Base-by-base conservation (phyloP, 257 asterid species). In the Gynochthodes officinalis region DNA sequence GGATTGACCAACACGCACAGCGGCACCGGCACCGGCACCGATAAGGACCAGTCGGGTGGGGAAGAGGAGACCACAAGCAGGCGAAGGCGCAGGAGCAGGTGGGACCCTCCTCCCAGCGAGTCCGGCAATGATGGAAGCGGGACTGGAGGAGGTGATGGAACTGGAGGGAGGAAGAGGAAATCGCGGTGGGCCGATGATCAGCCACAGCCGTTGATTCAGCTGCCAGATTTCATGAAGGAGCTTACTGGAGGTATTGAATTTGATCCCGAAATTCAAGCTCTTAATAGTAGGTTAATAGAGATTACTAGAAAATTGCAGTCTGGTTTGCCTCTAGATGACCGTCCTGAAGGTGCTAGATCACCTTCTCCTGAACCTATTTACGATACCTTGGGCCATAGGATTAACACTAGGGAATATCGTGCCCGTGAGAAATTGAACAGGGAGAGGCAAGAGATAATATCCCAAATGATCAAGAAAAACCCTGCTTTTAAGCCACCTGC, bases 401-500 rank as follows among this genome's bases (percentile, higher is more conserved):
- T 94, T 71, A 94, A 94, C 73, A 94, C 99, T 7, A 85, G 97
- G 84, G 99, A 94, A 78, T 91, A 85, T 78, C 95, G 99, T 23
- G 97, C 97, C 0, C 84, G 97, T 59, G 97, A 94, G 84, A 89
- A 84, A 71, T 59, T 94, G 79, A 94, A 88, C 53, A 79, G 93
- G 86, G 97, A 94, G 81, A 89, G 96, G 58, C 97, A 91, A 73
- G 99, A 94, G 79, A 87, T 94, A 48, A 89, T 94, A 78, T 87
- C 96, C 0, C 86, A 91, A 79, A 94, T 94, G 69, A 80, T 94
- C 59, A 91, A 94, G 89, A 91, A 91, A 59, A 94, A 94, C 59
- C 99, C 99, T 0, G 93, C 95, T 4, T 94, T 87, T 76, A 94
- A 91, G 84, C 97, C 99, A 0, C 99, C 99, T 0, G 97, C 99